Conservation (phyloP, 495 filamentous ascomycete genomes). For the Polyplosphaeria fusca region DNA sequence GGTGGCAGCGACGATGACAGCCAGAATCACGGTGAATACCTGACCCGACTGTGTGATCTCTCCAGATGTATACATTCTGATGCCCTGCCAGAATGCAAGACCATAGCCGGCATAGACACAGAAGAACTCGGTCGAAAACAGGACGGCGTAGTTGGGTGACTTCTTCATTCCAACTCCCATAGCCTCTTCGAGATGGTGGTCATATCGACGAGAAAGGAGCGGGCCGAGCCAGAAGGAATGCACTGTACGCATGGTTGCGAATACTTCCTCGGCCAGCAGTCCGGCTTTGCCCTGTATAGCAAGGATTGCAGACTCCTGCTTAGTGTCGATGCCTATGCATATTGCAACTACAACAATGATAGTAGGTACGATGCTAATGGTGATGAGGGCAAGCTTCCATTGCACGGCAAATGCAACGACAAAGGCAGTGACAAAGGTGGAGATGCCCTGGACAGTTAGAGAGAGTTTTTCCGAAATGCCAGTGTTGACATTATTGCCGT, state of each 20-base stretch:
- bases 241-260: conserved; percentile 34
- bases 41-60: conserved; percentile 32
- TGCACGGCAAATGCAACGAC: conserved; percentile 38
- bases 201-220: conserved; percentile 22
- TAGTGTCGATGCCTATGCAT: conserved; percentile 30
- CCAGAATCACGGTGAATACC: conserved; percentile 38
- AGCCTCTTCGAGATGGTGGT: conserved; percentile 27
- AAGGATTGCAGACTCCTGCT: conserved; percentile 29
- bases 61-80: conserved; percentile 34
- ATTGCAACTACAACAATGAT: conserved; percentile 32
- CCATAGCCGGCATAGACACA: conserved; percentile 32
- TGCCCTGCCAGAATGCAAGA: conserved; percentile 37
- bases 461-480: conserved; percentile 43
- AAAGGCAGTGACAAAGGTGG: conserved; percentile 39
- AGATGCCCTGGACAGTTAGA: conserved; percentile 37
- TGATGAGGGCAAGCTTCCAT: conserved; percentile 62
- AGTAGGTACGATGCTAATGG: conserved; percentile 27
- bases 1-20: conserved; percentile 34
- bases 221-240: conserved; percentile 36
- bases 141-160: conserved; percentile 31
- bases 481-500: conserved; percentile 56
- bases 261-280: conserved; percentile 33
- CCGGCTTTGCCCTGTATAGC: conserved; percentile 30
- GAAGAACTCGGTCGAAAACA: conserved; percentile 37
- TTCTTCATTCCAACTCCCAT: conserved; percentile 32